These are phyloP conservation scores for Neoboletus brunneissimus DNA, from an alignment of 768 basidiomycete species.

Conservation along the genomic window DNA sequence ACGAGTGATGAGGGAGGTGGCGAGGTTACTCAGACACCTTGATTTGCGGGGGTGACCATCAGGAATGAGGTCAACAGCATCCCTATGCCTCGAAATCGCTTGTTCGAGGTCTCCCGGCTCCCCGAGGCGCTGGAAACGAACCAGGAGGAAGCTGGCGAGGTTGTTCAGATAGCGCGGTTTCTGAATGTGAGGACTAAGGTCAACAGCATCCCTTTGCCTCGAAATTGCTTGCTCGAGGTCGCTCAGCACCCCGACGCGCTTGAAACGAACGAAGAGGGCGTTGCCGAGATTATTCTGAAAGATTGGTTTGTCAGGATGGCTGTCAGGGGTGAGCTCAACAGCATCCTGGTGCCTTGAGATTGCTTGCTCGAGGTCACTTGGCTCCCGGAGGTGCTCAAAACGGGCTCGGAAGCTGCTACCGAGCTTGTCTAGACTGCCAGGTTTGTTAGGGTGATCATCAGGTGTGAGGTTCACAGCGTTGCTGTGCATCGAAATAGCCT, in stretches of 20 bases:
- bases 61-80: background rate
- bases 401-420: background rate
- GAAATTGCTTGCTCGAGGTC: slow-evolving; percentile 3
- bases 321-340: background rate
- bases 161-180: background rate
- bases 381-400: background rate
- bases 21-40: background rate
- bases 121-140: background rate
- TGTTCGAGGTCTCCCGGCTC: background rate
- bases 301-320: background rate
- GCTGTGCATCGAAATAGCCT: background rate
- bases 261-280: background rate
- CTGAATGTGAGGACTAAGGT: background rate
- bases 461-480: background rate
- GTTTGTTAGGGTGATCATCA: background rate
- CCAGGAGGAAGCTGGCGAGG: background rate
- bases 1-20: background rate
- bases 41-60: background rate
- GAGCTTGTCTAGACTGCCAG: background rate
- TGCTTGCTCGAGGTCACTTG: background rate
- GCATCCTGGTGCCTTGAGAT: background rate
- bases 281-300: background rate
- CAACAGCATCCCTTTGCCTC: background rate
- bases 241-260: background rate
- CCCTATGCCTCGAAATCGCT: too few species aligned